Conservation (phyloP, 2,329 filamentous ascomycete species). For the Neoascochyta sp. region DNA sequence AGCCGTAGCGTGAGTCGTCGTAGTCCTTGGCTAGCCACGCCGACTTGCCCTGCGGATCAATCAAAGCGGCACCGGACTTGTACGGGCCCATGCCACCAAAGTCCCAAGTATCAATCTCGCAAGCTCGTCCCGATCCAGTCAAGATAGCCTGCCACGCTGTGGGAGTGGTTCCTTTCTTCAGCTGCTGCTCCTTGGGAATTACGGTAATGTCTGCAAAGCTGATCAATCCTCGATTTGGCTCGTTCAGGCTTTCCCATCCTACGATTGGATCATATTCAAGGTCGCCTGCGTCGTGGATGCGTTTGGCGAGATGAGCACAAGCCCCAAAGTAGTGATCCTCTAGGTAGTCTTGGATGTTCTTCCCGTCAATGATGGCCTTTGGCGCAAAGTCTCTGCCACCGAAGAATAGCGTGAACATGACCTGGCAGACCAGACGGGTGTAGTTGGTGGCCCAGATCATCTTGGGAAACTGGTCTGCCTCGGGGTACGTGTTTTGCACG, state of each 20-base stretch:
- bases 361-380: slow-evolving; percentile 88
- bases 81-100: slow-evolving; percentile 91
- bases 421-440: slow-evolving; percentile 76
- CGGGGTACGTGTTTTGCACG: slow-evolving; percentile 88
- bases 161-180: slow-evolving; percentile 89
- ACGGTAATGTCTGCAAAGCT: slow-evolving; percentile 76
- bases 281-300: slow-evolving; percentile 86
- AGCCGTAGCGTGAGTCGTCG: slow-evolving; percentile 84
- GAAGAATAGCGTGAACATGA: slow-evolving; percentile 93
- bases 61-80: slow-evolving; percentile 75
- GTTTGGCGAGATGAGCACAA: slow-evolving; percentile 72
- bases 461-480: slow-evolving; percentile 84
- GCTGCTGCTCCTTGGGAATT: slow-evolving; percentile 80
- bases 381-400: slow-evolving; percentile 87
- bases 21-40: slow-evolving; percentile 82
- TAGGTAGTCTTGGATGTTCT: slow-evolving; percentile 95
- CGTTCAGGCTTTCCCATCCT: slow-evolving; percentile 95
- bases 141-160: slow-evolving; percentile 93
- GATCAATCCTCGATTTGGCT: slow-evolving; percentile 84
- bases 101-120: slow-evolving; percentile 87
- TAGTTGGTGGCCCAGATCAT: slow-evolving; percentile 99
- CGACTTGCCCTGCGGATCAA: slow-evolving; percentile 81
- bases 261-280: slow-evolving; percentile 83
- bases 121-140: slow-evolving; percentile 83
- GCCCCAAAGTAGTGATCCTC: slow-evolving; percentile 82